These are phyloP conservation scores for Exophiala bonariae DNA, from an alignment of 2,329 filamentous ascomycete genomes.

Conservation along the genomic window DNA sequence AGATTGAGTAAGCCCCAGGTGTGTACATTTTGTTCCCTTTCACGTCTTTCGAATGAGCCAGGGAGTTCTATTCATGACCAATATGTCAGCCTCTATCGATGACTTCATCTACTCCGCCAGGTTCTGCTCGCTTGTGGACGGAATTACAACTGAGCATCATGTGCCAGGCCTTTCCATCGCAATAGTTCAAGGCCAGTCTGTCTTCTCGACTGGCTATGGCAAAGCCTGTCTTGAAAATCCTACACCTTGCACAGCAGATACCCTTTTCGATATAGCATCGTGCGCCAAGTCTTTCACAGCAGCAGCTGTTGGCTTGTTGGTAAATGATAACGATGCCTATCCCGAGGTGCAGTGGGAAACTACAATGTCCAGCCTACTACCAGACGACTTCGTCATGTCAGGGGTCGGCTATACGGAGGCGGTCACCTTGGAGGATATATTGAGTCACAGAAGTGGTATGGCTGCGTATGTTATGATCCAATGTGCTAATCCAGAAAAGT, in stretches of 20 bases:
- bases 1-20: too few species aligned
- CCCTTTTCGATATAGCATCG: constrained; percentile 30
- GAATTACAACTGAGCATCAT: constrained; percentile 11
- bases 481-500: constrained; percentile 35
- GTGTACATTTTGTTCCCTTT: too few species aligned
- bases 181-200: constrained; percentile 17
- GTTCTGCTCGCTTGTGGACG: too few species aligned
- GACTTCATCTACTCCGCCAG: too few species aligned
- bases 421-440: constrained; percentile 56
- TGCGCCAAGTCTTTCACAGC: constrained; percentile 31
- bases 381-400: constrained; percentile 54
- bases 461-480: constrained; percentile 25
- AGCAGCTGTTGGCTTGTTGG: constrained; percentile 40
- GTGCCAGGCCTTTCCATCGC: constrained; percentile 28
- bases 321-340: constrained; percentile 34
- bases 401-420: constrained; percentile 38
- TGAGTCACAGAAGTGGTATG: constrained; percentile 55
- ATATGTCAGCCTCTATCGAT: too few species aligned
- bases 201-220: constrained; percentile 24
- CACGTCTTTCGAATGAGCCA: too few species aligned
- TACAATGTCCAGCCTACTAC: constrained; percentile 48
- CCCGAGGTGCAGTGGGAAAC: constrained; percentile 48
- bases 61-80: too few species aligned
- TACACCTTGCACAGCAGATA: constrained; percentile 26
- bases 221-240: constrained; percentile 18